A percentile compares a stretch with the other conserved stretches of the same genome.
phyloP scores from a whole-genome alignment of 371 early-diverging fungal genomes.

The Lichtheimia corymbifera region DNA sequence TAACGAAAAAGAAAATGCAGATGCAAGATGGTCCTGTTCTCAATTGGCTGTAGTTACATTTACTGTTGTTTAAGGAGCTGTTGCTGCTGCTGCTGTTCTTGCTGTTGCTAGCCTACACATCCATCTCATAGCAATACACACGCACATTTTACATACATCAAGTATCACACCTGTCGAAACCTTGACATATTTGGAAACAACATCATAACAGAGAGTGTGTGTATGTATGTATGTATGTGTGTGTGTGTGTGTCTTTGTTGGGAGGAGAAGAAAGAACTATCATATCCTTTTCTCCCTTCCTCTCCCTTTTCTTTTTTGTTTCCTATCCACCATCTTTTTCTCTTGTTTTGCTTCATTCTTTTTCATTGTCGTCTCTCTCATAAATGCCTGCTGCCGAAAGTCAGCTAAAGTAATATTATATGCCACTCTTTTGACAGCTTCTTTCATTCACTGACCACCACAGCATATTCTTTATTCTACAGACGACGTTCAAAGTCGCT shows the following conservation, averaged over 20 bases:
- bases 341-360: background rate
- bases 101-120: background rate
- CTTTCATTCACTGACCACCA: background rate
- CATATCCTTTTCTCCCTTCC: constrained; percentile 10
- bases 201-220: no score
- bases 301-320: constrained; percentile 5
- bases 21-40: constrained; percentile 17
- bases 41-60: constrained; percentile 15
- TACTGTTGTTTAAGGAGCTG: background rate
- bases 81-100: background rate
- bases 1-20: no score
- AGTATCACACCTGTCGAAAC: constrained; percentile 4
- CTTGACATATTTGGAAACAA: background rate
- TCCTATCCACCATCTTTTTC: constrained; percentile 1
- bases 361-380: constrained; percentile 4
- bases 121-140: background rate
- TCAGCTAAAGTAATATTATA: constrained; percentile 1
- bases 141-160: no score
- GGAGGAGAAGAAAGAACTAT: no score
- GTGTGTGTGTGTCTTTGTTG: no score
- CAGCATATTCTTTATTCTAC: background rate
- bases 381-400: background rate
- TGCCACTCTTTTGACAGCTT: background rate
- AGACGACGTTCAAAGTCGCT: constrained; percentile 46
- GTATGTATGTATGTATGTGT: no score